These are phyloP conservation scores for Metschnikowia koreensis DNA, from an alignment of 805 yeast genomes.

Conservation along the genomic window DNA sequence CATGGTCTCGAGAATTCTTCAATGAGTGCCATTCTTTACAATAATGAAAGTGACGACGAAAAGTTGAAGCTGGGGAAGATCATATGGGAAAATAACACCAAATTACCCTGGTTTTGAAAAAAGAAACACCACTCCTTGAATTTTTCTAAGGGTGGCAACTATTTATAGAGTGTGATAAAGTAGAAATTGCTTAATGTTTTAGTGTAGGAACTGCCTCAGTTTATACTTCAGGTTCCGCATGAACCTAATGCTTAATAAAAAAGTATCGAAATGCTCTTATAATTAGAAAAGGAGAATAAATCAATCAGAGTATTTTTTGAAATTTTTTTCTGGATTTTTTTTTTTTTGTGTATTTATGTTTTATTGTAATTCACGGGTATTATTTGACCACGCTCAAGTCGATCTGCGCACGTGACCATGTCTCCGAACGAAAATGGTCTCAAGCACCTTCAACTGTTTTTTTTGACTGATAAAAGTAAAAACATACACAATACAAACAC, in stretches of 20 bases:
- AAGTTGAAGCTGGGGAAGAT: constrained; percentile 25
- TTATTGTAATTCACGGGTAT: no score
- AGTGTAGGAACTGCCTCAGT: no score
- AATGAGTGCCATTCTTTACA: constrained; percentile 33
- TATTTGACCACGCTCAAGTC: background rate
- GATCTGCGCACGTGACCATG: background rate
- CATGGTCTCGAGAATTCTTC: constrained; percentile 34
- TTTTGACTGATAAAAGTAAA: no score
- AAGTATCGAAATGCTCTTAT: no score
- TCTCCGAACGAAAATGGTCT: background rate
- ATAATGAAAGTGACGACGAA: constrained; percentile 25
- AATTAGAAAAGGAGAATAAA: no score
- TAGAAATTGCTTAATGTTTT: no score
- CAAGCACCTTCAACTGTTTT: background rate
- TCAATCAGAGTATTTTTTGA: no score
- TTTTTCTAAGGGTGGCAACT: background rate
- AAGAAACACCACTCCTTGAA: no score
- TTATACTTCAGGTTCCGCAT: no score
- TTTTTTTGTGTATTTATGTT: no score
- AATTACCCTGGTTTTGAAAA: constrained; percentile 40
- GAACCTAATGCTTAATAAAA: no score
- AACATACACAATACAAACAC: background rate
- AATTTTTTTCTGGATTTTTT: no score
- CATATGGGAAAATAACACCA: constrained; percentile 43
- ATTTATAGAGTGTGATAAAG: background rate